Conservation (phyloP, 768 basidiomycete genomes). For the Ephemerocybe angulata region DNA sequence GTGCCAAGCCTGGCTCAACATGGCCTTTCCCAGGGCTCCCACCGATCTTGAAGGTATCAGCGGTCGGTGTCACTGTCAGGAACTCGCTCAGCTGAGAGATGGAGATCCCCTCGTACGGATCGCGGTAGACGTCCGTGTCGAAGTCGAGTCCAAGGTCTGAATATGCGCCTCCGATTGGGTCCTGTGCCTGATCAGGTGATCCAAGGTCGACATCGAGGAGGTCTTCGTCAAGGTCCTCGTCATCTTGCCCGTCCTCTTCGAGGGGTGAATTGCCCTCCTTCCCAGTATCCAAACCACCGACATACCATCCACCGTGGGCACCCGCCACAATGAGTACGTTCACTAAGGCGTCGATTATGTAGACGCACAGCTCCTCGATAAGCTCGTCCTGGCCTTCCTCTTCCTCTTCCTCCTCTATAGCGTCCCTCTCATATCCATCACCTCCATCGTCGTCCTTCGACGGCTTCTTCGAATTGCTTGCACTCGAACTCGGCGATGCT, state of each 20-base stretch:
- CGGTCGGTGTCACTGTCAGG: background rate
- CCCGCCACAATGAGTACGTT: constrained; percentile 41
- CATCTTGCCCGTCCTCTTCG: too few relatives aligned
- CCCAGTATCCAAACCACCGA: background rate
- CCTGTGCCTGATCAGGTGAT: background rate
- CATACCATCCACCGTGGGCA: constrained; percentile 6
- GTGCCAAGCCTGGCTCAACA: background rate
- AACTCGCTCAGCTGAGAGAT: constrained; percentile 2
- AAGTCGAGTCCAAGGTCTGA: background rate
- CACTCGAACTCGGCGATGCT: constrained; percentile 13
- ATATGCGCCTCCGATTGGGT: background rate
- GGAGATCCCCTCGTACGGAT: background rate
- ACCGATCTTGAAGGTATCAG: background rate
- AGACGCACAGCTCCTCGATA: constrained; percentile 28
- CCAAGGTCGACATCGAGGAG: background rate
- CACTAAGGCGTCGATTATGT: constrained; percentile 36
- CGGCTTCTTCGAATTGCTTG: background rate
- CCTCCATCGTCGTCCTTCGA: background rate
- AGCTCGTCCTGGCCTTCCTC: background rate
- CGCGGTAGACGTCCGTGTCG: background rate
- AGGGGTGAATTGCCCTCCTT: too few relatives aligned
- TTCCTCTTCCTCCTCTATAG: background rate
- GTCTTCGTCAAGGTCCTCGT: background rate
- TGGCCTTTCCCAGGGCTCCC: constrained; percentile 19
- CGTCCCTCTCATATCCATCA: background rate